Conservation (phyloP, 163 green algal species). For the Scenedesmus sp. region DNA sequence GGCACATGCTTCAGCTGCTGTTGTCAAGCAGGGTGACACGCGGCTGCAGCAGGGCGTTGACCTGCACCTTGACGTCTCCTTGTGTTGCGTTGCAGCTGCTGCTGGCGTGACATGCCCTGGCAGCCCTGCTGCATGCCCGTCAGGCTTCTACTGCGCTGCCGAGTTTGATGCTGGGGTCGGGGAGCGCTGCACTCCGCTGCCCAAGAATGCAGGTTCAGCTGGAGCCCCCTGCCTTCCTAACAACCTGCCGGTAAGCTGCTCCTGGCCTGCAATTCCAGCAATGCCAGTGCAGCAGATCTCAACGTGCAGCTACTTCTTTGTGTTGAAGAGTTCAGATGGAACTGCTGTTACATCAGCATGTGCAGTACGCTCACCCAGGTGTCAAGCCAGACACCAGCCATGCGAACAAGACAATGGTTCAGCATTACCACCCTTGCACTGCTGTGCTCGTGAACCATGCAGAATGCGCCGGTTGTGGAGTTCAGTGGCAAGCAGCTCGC, state of each 20-base stretch:
- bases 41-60: not conserved
- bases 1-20: too few species aligned
- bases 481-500: constrained; percentile 21
- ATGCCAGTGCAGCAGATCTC: not conserved
- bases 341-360: too few species aligned
- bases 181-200: constrained; percentile 28
- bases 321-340: too few species aligned
- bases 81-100: not conserved
- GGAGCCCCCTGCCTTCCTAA: constrained; percentile 46
- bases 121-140: not conserved
- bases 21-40: not conserved
- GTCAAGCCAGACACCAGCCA: not conserved
- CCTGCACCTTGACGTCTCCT: not conserved
- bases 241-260: constrained; percentile 44
- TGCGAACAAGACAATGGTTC: not conserved
- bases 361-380: too few species aligned
- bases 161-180: constrained; percentile 14
- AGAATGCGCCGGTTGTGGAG: constrained; percentile 41
- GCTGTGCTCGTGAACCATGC: not conserved
- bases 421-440: not conserved
- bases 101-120: constrained; percentile 29
- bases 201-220: constrained; percentile 12
- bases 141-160: constrained; percentile 44
- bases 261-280: not conserved
- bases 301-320: not conserved